Base-by-base conservation (phyloP, 176 grass and related monocot genomes). In the Tuctoria greenei region DNA sequence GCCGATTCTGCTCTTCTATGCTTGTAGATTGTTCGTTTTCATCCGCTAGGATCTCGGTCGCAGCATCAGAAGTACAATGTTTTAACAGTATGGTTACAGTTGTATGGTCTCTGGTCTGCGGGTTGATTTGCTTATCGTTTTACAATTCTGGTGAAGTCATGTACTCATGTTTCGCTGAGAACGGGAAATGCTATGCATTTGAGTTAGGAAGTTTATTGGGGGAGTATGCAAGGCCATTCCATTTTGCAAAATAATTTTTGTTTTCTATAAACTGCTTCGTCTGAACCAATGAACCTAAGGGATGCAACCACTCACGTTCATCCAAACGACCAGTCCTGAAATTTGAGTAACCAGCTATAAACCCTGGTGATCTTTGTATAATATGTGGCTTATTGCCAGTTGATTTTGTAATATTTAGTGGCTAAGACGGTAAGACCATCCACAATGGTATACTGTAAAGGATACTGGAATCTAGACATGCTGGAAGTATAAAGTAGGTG, bases 301-400 rank as follows among this genome's bases (percentile, higher is more conserved):
- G 59, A 49, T 59, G n/a, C 2, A 50, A 13, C 37, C 28, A 67
- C 55, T 42, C 60, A 58, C 59, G 25, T 73, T 73, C 46, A 68
- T 51, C 23, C 3, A 12, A 52, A 41, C 12, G 0, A 35, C 4
- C 5, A 34, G 27, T 26, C 38, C 50, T 20, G 11, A 35, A 9
- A n/a, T 51, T 63, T 41, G 45, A 51, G 16, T 12, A 67, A 66
- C 14, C 27, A 18, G 20, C 1, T 67, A 49, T 73, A 59, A 55
- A 63, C 35, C 10, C 14, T 3, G 13, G 58, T 68, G 9, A 28
- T 51, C 14, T 67, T 68, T 60, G 51, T 68, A 38, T 10, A 12
- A 47, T 75, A 8, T 27, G 23, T 74, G 69, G 10, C 61, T 74
- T 54, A 61, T 23, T 38, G 18, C 41, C 73, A 34, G 25, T 31